Base-by-base conservation (phyloP, 352 stramenopile species). In the Phytophthora boehmeriae region DNA sequence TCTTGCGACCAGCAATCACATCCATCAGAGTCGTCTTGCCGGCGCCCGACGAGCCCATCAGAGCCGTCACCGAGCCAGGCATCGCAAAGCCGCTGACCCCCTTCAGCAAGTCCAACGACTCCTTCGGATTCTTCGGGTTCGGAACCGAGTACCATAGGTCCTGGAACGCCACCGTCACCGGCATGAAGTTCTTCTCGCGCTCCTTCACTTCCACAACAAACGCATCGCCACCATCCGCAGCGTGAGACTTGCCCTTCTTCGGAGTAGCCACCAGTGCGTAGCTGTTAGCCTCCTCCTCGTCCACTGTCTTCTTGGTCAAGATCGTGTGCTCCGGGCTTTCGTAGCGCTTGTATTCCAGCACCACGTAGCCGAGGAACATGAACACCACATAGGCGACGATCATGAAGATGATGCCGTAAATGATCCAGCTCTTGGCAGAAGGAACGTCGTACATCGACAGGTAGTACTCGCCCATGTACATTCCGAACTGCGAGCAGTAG, bases 1-100 rank as follows among this genome's bases (percentile, higher is more conserved):
- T 89, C 66, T 98, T 98, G 36, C 93, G 74, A 4, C 93, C 69
- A 1, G 92, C 88, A 46, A 98, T 90, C 13, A 71, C 63, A 20
- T 71, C 63, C 56, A 71, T 57, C 6, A 71, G 19, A 1, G 63
- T 71, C 0, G 63, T 97, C 61, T 98, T 97, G 1, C 91, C 89
- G 28, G 85, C 79, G 38, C 83, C 81, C 0, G 63, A 73, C 2
- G 70, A 71, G 3, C 80, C 80, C 73, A 88, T 87, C 2, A 90
- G 55, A 0, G 79, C 79, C 4, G 67, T 78, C 48, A 89, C 75
- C 0, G 54, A 62, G 0, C 79, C 77, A 0, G 76, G 79, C 0
- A 59, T 1, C 4, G 72, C 68, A 20, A 66, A 66, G 9, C 88
- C 89, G 50, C 39, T 80, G 20, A 96, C 74, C 39, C 70, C 77